Percentiles rank a stretch among this genome's conserved stretches.
Conservation (phyloP, 176 grass and related monocot species). For the Tuctoria greenei region DNA sequence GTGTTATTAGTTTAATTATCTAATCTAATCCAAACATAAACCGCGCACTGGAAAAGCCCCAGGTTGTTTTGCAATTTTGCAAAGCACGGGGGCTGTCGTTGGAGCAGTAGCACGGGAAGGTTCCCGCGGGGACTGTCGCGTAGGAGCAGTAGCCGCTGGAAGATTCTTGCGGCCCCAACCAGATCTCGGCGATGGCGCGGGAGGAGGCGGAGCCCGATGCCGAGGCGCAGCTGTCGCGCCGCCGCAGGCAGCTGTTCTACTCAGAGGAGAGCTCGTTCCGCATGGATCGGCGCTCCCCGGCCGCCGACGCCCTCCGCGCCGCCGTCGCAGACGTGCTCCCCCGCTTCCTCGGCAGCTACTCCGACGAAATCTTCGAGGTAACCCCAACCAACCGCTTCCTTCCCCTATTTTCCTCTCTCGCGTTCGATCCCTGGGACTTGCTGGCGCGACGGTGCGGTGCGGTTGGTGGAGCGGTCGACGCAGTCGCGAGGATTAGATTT, state of each 20-base stretch:
- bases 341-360: constrained; percentile 59
- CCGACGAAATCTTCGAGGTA: constrained; percentile 63
- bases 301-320: constrained; percentile 36
- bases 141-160: no score
- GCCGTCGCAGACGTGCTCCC: constrained; percentile 55
- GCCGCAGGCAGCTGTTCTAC: constrained; percentile 31
- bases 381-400: background rate
- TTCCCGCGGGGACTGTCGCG: no score
- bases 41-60: no score
- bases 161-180: background rate
- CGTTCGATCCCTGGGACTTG: background rate
- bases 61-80: no score
- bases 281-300: constrained; percentile 50
- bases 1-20: no score
- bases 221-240: constrained; percentile 16
- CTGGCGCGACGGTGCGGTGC: background rate
- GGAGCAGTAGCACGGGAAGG: no score
- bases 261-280: constrained; percentile 44
- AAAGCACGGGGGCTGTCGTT: no score
- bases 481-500: background rate
- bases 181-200: constrained; percentile 31
- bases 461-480: background rate
- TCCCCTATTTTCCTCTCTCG: background rate
- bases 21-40: no score
- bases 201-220: constrained; percentile 24